These are phyloP conservation scores for Rhododendron simsii DNA, from an alignment of 148 eudicot species.

Conservation along the genomic window DNA sequence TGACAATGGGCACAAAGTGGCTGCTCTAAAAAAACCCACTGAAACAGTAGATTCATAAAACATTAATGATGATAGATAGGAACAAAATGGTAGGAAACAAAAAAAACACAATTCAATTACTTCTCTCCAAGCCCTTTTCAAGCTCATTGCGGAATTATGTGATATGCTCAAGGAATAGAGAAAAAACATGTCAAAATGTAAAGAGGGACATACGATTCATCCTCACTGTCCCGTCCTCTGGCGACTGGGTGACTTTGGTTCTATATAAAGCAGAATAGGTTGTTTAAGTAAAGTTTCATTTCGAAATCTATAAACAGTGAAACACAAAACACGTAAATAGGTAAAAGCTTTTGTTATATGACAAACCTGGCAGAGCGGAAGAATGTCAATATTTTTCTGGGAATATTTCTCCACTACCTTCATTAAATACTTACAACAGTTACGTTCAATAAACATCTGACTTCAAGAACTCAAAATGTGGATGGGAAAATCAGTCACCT, in stretches of 20 bases:
- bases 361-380: constrained; percentile 37
- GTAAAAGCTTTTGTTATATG: neutral
- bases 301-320: neutral
- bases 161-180: neutral
- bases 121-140: neutral
- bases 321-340: neutral
- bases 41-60: neutral
- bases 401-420: constrained; percentile 47
- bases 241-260: constrained; percentile 8
- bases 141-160: neutral
- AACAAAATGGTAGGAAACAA: neutral
- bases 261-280: constrained; percentile 7
- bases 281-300: neutral
- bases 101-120: neutral
- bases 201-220: constrained; percentile 14
- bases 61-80: neutral
- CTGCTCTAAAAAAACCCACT: no score
- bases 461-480: neutral
- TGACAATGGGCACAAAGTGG: no score
- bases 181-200: neutral
- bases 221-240: neutral
- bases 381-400: constrained; percentile 24
- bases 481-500: constrained; percentile 29
- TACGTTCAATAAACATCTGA: constrained; percentile 9
- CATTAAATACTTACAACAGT: constrained; percentile 13